Base-by-base conservation (phyloP, 441 rosid genomes). In the Gossypium schwendimanii region DNA sequence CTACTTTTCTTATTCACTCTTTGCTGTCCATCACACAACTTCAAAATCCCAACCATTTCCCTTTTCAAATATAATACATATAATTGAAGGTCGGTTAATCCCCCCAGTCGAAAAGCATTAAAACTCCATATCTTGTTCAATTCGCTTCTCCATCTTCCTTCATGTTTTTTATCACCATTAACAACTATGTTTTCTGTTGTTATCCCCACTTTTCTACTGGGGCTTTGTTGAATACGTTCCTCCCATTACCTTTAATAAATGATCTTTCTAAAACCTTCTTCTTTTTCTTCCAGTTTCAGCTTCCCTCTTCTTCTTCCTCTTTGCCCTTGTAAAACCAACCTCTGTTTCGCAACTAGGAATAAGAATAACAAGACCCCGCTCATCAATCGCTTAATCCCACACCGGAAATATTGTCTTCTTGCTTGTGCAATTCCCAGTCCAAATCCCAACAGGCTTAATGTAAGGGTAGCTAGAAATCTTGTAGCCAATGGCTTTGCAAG, bases 281-380 rank as follows among this genome's bases (percentile, higher is more conserved):
- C 84, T 66, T 60, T 81, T 45, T 12, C 52, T 45, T 45, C 39
- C 63, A 79, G 76, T 75, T 81, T 75, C 74, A 50, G 31, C 72
- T 79, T 79, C 75, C 75, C 82, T 8, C 78, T 47, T 18, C 79
- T 85, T 59, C 80, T 85, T 63, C 82, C 69, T 9, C 58, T 80
- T 0, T 88, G 91, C 75, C 91, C 89, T 2, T 91, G 93, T 85
- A 76, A 73, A 71, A 28, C 31, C 20, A 10, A 41, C 75, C 73
- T 74, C 73, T 26, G 74, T n/a, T 44, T 72, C 59, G 52, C 76
- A 73, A 57, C 75, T 62, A 75, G 87, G 75, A 31, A 47, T 18
- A 24, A 24, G 36, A 77, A 53, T 28, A 12, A 36, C 41, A 47
- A 47, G 36, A 66, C 39, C 39, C 24, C 49, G 11, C 15, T 53